Evolutionary conservation across 1,284 basidiomycete genomes (phyloP), one percentile per base, ranked within the genome.

Genomic region (Apiotrichum mycotoxinovorans): DNA sequence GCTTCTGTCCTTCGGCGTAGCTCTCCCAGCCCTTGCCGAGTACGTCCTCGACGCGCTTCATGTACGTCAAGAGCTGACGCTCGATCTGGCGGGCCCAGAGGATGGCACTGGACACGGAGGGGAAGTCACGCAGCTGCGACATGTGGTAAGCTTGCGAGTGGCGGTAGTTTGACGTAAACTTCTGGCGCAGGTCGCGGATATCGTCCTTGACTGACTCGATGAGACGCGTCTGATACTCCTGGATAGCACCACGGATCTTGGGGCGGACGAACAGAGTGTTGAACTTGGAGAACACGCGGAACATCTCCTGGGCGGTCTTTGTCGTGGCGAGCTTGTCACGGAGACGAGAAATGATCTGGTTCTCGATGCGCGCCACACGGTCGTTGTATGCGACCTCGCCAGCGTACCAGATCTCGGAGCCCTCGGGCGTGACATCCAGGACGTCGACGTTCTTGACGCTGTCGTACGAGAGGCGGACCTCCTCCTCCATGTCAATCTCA

Each of bases 11-110:
- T 68, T 99, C 95, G n/a, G 95, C 92, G 67, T 98, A 98, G 61
- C 93, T 85, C 74, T 97, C 94, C 95, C 95, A 98, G 9, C 92
- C 94, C 75, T 92, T 93, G 11, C 95, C 96, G 14, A 99, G 86
- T 3, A 98, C 96, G 73, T 98, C 95, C 73, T 98, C 94, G 52
- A 98, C 95, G n/a, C 94, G 89, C 76, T 94, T 96, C 93, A 98
- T 98, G 80, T 98, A 98, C 3, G 91, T 87, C 64, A 89, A 83
- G 15, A 99, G 84, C 75, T 99, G 96, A 9, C 93, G 86, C 71
- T 98, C 95, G 65, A 99, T 98, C 79, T 98, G 95, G 11, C 89
- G 85, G 0, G 95, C 95, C 95, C 96, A 99, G 69, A 97, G 91
- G 75, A 98, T 96, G 17, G 96, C 91, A 27, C 94, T 92, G 3